Percentiles rank a stretch among this genome's conserved stretches.
Conservation (phyloP, 164 flowering plant genomes). For the Macadamia tetraphylla region DNA sequence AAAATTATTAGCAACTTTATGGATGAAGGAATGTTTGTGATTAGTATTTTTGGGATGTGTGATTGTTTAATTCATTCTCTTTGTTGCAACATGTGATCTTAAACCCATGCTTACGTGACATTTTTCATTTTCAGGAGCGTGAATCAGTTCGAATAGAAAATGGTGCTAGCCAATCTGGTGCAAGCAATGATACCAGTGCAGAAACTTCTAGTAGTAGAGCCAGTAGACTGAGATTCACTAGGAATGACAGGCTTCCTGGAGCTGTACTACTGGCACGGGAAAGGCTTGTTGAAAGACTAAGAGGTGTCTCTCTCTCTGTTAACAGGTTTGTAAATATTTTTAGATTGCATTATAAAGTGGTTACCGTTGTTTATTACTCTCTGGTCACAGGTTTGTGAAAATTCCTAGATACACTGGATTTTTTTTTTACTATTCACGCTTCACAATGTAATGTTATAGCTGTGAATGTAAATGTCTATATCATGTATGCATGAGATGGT, state of each 20-base stretch:
- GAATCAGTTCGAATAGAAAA: slow-evolving; percentile 29
- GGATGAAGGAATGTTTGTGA: too few relatives aligned
- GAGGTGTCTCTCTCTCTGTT: slow-evolving; percentile 57
- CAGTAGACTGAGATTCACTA: slow-evolving; percentile 19
- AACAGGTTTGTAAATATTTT: slow-evolving; percentile 27
- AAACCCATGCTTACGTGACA: not conserved
- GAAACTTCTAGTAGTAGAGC: slow-evolving; percentile 25
- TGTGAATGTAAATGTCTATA: not conserved
- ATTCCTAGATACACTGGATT: not conserved
- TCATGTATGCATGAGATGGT: not conserved
- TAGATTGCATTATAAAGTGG: too few relatives aligned
- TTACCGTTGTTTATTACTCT: too few relatives aligned
- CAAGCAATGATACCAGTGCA: slow-evolving; percentile 15
- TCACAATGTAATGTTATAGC: not conserved
- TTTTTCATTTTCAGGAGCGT: slow-evolving; percentile 40
- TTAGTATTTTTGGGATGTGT: too few relatives aligned
- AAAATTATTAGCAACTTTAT: too few relatives aligned
- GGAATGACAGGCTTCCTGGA: slow-evolving; percentile 74
- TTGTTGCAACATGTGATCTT: too few relatives aligned
- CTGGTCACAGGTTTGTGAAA: not conserved
- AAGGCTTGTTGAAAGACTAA: slow-evolving; percentile 78
- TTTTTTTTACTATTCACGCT: not conserved
- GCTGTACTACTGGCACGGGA: slow-evolving; percentile 80
- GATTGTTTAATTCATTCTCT: too few relatives aligned
- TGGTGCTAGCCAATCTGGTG: slow-evolving; percentile 23